Conservation (phyloP, 1,139 yeast species). For the Kodamaea plutei region DNA sequence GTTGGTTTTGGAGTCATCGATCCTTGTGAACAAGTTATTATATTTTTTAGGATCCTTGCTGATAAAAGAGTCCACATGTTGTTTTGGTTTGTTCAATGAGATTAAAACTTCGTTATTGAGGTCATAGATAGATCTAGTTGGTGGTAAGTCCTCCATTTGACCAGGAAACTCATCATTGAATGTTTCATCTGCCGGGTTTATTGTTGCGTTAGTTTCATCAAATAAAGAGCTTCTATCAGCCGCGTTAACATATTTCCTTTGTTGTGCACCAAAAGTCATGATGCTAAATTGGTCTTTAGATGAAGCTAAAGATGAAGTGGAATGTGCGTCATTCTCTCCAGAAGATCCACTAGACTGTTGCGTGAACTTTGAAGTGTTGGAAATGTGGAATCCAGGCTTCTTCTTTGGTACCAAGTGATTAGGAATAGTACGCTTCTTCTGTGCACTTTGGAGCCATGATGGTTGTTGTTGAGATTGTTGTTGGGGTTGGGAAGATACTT, state of each 20-base stretch:
- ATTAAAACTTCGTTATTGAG: conserved; percentile 41
- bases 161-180: conserved; percentile 27
- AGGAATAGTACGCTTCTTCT: conserved; percentile 57
- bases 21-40: conserved; percentile 42
- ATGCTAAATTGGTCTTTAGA: conserved; percentile 31
- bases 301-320: conserved; percentile 10
- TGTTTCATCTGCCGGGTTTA: conserved; percentile 18
- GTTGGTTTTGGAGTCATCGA: conserved; percentile 10
- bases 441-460: conserved; percentile 48
- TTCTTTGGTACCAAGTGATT: conserved; percentile 46
- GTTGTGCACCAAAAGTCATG: conserved; percentile 37
- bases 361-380: conserved; percentile 10
- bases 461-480: conserved; percentile 22
- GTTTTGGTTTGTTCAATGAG: conserved; percentile 32
- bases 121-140: conserved; percentile 56
- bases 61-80: conserved; percentile 32
- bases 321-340: conserved; percentile 5
- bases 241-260: conserved; percentile 15
- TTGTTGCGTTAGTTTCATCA: conserved; percentile 6
- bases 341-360: conserved; percentile 6
- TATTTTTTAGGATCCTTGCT: conserved; percentile 46
- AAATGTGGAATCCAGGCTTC: conserved; percentile 40
- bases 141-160: conserved; percentile 50
- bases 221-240: conserved; percentile 9
- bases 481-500: conserved; percentile 2